These are phyloP conservation scores for Coemansia sp. DNA, from an alignment of 192 early-diverging fungal genomes.

Conservation along the genomic window DNA sequence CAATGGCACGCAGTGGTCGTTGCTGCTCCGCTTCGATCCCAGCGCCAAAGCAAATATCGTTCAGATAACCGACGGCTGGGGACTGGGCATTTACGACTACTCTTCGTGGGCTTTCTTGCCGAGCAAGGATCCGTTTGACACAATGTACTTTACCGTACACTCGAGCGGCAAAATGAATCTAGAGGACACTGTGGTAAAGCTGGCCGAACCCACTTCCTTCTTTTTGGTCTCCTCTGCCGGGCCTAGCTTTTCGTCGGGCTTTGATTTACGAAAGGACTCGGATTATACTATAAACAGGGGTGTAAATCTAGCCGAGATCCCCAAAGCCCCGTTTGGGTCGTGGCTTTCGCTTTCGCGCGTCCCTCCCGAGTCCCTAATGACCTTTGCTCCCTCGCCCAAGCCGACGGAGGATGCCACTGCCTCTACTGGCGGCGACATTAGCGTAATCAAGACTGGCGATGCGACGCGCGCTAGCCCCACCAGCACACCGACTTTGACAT, in stretches of 20 bases:
- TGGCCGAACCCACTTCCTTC: slow-evolving; percentile 29
- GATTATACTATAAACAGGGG: slow-evolving; percentile 38
- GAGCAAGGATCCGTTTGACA: slow-evolving; percentile 21
- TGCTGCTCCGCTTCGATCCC: slow-evolving; percentile 39
- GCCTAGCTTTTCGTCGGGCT: slow-evolving; percentile 20
- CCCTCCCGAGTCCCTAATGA: slow-evolving; percentile 17
- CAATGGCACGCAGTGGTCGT: slow-evolving; percentile 33
- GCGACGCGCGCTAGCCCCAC: neutral
- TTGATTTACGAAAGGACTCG: slow-evolving; percentile 17
- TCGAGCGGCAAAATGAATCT: slow-evolving; percentile 43
- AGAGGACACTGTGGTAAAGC: slow-evolving; percentile 32
- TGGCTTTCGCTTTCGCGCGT: slow-evolving; percentile 28
- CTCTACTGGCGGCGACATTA: neutral
- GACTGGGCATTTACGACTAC: slow-evolving; percentile 42
- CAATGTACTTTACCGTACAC: slow-evolving; percentile 38
- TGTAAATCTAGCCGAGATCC: slow-evolving; percentile 42
- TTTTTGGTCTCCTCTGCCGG: slow-evolving; percentile 22
- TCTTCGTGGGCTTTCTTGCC: slow-evolving; percentile 46
- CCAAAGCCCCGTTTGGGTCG: slow-evolving; percentile 36
- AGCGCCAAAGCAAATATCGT: slow-evolving; percentile 44
- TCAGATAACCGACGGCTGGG: slow-evolving; percentile 37
- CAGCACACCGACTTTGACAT: neutral
- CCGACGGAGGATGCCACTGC: neutral
- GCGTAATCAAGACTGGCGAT: neutral
- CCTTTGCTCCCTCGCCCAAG: slow-evolving; percentile 2